Conservation (phyloP, 2,329 filamentous ascomycete genomes). For the Acephala macrosclerotiorum region DNA sequence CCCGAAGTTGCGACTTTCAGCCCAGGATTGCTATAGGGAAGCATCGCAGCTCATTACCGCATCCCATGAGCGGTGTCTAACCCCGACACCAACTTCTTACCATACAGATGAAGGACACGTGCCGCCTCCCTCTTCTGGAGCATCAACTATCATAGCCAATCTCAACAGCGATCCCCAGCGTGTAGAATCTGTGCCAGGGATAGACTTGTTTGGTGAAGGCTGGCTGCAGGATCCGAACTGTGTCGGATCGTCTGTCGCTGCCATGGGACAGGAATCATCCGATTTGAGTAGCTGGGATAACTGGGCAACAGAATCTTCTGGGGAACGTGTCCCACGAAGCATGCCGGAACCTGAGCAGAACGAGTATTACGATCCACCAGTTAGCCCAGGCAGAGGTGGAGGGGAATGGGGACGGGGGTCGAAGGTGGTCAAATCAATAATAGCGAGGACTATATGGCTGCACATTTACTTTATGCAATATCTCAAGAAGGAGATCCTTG, state of each 20-base stretch:
- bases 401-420: no score
- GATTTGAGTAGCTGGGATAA: no score
- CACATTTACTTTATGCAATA: no score
- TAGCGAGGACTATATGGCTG: no score
- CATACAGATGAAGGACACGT: not conserved
- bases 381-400: no score
- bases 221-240: conserved; percentile 15
- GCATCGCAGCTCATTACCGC: conserved; percentile 6
- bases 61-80: conserved; percentile 5
- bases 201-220: not conserved
- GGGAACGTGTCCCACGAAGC: no score
- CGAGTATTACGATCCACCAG: no score
- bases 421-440: no score
- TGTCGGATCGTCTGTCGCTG: conserved; percentile 13
- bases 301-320: no score
- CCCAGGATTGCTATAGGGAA: conserved; percentile 5
- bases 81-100: conserved; percentile 4
- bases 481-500: no score
- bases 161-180: not conserved
- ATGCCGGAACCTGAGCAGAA: no score
- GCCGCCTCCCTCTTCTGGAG: conserved; percentile 5
- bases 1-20: conserved; percentile 8
- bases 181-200: not conserved
- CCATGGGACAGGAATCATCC: conserved; percentile 13
- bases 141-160: no score